These are phyloP conservation scores for Botrytis hyacinthi DNA, from an alignment of 2,329 filamentous ascomycete species.

Conservation along the genomic window DNA sequence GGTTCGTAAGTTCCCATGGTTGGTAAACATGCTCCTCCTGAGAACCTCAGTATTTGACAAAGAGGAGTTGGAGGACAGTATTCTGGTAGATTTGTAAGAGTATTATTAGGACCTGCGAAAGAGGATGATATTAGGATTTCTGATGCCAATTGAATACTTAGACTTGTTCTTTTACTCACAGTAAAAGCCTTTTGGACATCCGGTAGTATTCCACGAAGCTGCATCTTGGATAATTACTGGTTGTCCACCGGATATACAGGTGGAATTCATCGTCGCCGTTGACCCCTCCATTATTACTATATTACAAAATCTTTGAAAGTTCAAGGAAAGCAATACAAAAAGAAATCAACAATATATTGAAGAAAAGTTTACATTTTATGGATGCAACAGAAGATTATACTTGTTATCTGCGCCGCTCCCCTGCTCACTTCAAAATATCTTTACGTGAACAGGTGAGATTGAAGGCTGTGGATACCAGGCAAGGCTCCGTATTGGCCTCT, in stretches of 20 bases:
- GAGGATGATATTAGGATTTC: neutral
- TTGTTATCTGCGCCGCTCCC: neutral
- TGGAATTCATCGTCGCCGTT: slow-evolving; percentile 11
- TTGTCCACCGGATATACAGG: slow-evolving; percentile 13
- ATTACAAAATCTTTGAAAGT: neutral
- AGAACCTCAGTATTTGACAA: slow-evolving; percentile 27
- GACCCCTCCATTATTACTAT: neutral
- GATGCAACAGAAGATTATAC: neutral
- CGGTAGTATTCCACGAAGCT: slow-evolving; percentile 14
- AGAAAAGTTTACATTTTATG: neutral
- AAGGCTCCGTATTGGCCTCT: neutral
- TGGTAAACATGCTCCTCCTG: slow-evolving; percentile 24
- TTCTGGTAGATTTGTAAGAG: slow-evolving; percentile 25
- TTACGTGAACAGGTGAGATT: slow-evolving; percentile 17
- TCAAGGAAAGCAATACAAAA: neutral
- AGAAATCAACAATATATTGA: neutral
- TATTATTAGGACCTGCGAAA: slow-evolving; percentile 18
- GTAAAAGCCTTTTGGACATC: slow-evolving; percentile 14
- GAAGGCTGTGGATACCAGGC: neutral
- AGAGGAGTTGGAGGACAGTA: slow-evolving; percentile 31
- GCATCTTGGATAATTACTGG: slow-evolving; percentile 14
- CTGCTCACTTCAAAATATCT: slow-evolving; percentile 3
- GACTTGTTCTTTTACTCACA: slow-evolving; percentile 7
- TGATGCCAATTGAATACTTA: neutral
- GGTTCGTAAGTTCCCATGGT: slow-evolving; percentile 46